These are phyloP conservation scores for Amauroascus niger DNA, from an alignment of 2,329 filamentous ascomycete genomes.

Conservation along the genomic window DNA sequence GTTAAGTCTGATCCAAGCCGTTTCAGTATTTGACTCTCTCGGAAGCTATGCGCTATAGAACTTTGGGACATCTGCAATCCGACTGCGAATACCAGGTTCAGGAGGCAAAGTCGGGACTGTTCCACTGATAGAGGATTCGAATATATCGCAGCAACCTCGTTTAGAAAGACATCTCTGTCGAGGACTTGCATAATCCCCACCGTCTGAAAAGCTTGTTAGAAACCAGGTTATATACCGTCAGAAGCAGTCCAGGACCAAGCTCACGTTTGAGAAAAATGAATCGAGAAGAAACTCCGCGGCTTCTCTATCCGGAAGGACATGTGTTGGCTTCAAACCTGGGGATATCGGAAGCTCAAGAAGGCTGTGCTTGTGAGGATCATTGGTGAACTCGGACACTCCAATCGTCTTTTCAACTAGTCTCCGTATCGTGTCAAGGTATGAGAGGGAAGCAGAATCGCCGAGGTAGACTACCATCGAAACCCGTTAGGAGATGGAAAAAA, in stretches of 20 bases:
- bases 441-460: conserved; percentile 54
- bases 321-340: conserved; percentile 39
- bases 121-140: conserved; percentile 43
- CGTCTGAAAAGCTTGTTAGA: conserved; percentile 37
- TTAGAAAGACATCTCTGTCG: conserved; percentile 43
- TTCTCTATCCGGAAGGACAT: conserved; percentile 47
- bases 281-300: conserved; percentile 48
- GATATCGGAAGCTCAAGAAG: conserved; percentile 48
- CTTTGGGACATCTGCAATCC: conserved; percentile 42
- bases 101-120: conserved; percentile 47
- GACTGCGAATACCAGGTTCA: conserved; percentile 55
- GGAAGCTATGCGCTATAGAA: conserved; percentile 12
- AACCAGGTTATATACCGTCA: not conserved
- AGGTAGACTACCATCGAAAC: conserved; percentile 47
- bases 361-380: conserved; percentile 48
- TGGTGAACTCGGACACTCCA: conserved; percentile 49
- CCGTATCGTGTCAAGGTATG: conserved; percentile 52
- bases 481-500: no score
- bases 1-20: conserved; percentile 42
- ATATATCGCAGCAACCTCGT: conserved; percentile 46
- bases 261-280: conserved; percentile 53
- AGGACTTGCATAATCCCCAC: conserved; percentile 54
- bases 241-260: conserved; percentile 16
- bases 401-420: conserved; percentile 49
- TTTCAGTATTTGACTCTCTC: conserved; percentile 44